A percentile compares a stretch with the other conserved stretches of the same genome.
Evolutionary conservation across 805 yeast species (phyloP).

Genomic region (Tetrapisispora nanseiensis): DNA sequence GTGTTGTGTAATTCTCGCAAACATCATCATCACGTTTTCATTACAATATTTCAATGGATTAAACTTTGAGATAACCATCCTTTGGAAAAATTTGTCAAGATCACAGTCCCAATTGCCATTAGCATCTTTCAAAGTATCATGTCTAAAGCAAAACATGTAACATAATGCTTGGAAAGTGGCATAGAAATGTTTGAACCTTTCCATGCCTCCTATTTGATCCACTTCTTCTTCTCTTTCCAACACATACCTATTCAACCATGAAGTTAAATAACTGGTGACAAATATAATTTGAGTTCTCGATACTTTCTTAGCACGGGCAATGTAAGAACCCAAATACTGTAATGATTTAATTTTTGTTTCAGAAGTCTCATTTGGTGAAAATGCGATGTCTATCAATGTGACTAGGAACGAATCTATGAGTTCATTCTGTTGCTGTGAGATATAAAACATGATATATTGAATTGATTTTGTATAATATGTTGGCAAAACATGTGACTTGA

Average conservation of each 20-base stretch:
- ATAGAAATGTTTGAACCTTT: conserved; percentile 78
- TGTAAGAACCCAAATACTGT: conserved; percentile 84
- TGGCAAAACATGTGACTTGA: conserved; percentile 75
- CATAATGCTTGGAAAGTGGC: conserved; percentile 84
- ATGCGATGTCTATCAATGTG: conserved; percentile 71
- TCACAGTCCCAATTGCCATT: conserved; percentile 62
- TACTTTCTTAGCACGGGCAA: conserved; percentile 75
- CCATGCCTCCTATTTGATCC: conserved; percentile 64
- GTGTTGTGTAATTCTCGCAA: conserved; percentile 85
- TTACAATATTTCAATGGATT: conserved; percentile 91
- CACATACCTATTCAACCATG: conserved; percentile 77
- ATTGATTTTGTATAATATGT: conserved; percentile 86
- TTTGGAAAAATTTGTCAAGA: conserved; percentile 77
- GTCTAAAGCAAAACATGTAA: conserved; percentile 87
- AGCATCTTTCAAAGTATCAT: conserved; percentile 42
- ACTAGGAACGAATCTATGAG: conserved; percentile 79
- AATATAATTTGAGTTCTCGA: conserved; percentile 65
- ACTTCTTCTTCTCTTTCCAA: conserved; percentile 81
- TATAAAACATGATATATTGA: conserved; percentile 73
- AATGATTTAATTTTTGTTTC: conserved; percentile 79
- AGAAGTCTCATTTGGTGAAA: conserved; percentile 54
- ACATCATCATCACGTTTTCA: conserved; percentile 85
- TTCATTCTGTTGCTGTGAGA: conserved; percentile 73
- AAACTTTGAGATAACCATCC: conserved; percentile 76
- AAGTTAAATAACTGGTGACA: conserved; percentile 70